Percentiles rank a stretch among this genome's conserved stretches.
phyloP scores from a whole-genome alignment of 1,139 yeast species.

The Taiozyma sp. region DNA sequence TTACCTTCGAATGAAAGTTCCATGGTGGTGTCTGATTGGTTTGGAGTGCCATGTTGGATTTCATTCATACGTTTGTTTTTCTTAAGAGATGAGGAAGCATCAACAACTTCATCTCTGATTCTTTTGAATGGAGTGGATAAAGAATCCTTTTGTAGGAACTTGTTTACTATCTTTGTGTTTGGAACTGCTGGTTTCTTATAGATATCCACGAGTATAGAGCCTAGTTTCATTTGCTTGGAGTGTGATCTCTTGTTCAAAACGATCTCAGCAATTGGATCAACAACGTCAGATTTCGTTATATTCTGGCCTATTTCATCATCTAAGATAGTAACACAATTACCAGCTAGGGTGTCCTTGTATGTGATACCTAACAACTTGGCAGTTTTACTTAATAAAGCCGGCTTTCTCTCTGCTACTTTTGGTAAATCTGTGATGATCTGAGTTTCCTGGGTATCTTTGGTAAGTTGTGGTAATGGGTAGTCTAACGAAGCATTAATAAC shows the following conservation, averaged over 20 bases:
- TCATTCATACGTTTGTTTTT: constrained; percentile 22
- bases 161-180: constrained; percentile 12
- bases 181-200: not conserved
- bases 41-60: constrained; percentile 7
- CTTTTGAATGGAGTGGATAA: constrained; percentile 20
- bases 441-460: not conserved
- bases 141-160: constrained; percentile 14
- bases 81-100: constrained; percentile 21
- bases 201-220: constrained; percentile 5
- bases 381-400: constrained; percentile 6
- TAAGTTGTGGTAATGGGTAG: constrained; percentile 13
- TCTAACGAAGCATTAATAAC: constrained; percentile 10
- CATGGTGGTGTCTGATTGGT: constrained; percentile 19
- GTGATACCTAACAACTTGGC: constrained; percentile 8
- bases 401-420: constrained; percentile 7
- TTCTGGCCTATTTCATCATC: constrained; percentile 1
- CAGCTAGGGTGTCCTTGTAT: constrained; percentile 5
- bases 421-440: constrained; percentile 15
- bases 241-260: constrained; percentile 2
- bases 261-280: constrained; percentile 4
- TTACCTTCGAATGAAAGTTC: constrained; percentile 39
- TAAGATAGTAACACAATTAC: not conserved
- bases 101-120: constrained; percentile 22
- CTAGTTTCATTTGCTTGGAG: constrained; percentile 2
- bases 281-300: not conserved